phyloP scores from a whole-genome alignment of 1,284 basidiomycete genomes.

The Phlebopus sp. region DNA sequence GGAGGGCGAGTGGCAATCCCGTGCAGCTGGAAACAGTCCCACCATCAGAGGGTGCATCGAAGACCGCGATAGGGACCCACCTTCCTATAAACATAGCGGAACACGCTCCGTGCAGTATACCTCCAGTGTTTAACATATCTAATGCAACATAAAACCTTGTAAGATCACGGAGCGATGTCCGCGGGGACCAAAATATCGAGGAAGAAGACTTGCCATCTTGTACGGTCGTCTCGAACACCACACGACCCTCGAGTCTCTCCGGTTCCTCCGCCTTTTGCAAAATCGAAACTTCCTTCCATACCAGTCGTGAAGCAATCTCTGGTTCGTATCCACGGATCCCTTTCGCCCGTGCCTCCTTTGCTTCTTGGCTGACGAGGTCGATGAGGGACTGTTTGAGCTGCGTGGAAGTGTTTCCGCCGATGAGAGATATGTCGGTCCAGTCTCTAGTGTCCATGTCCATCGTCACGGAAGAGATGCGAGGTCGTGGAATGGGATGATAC shows the following conservation, averaged over 20 bases:
- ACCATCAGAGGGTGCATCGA: not conserved
- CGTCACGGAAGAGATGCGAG: too few species aligned
- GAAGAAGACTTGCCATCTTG: constrained; percentile 35
- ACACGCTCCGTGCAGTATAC: constrained; percentile 46
- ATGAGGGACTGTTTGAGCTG: constrained; percentile 25
- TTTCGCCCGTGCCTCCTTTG: constrained; percentile 4
- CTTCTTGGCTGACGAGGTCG: constrained; percentile 11
- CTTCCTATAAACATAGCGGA: constrained; percentile 45
- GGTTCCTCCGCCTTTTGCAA: constrained; percentile 37
- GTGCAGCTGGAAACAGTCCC: constrained; percentile 31
- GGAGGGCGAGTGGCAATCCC: constrained; percentile 31
- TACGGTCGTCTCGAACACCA: constrained; percentile 45
- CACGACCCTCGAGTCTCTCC: constrained; percentile 37
- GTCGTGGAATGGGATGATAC: too few species aligned
- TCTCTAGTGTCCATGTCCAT: constrained; percentile 13
- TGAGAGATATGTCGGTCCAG: constrained; percentile 17
- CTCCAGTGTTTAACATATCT: constrained; percentile 49
- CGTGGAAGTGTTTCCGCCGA: constrained; percentile 26
- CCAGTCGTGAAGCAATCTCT: constrained; percentile 20
- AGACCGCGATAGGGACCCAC: constrained; percentile 26
- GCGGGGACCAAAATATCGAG: too few species aligned
- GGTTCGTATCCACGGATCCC: constrained; percentile 24
- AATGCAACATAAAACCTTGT: not conserved
- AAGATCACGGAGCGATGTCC: not conserved
- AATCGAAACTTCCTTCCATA: constrained; percentile 38